Evolutionary conservation across 208 protist species (phyloP), one percentile per base, ranked within the genome.

Genomic region (Acanthamoeba polyphaga): DNA sequence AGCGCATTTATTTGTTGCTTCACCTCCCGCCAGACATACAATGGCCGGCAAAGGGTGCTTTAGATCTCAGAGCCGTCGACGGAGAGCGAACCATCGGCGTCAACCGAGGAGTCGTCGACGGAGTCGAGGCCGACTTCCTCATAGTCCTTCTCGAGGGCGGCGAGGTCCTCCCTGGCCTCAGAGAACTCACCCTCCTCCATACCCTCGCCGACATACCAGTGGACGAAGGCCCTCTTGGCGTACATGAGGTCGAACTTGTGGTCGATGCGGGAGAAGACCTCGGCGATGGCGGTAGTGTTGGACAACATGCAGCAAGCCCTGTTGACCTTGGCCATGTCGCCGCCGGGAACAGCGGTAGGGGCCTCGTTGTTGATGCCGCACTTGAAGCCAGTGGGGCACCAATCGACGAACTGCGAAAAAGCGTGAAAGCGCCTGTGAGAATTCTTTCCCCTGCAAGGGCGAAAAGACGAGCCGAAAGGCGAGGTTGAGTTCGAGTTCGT

Each of bases 281-380:
- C 98, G 74, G 98, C 98, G 96, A 99, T 99, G 94, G 99, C 99
- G 15, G 98, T 99, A 68, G 97, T 98, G 97, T 99, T 99, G 80
- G 97, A 97, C 43, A 99, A 96, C 98, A 99, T 99, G 97, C 98
- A 99, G 94, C 99, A 98, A 55, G 99, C 98, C 76, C 99, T 96
- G 96, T 99, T 97, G 78, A 99, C 98, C 96, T 98, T 98, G 95
- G 98, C 98, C 76, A 99, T 96, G 96, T 99, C 99, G 85, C 98
- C 98, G 90, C 98, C 99, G 58, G 98, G 98, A 24, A 99, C 98
- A 46, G 98, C 98, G 43, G 98, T 99, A 60, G 99, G 99, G 13
- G 98, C 97, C 94, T 99, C 98, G 97, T 99, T 99, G 98, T 99
- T 99, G 98, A 99, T 99, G 96, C 99, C 99, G 97, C 98, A 99